These are phyloP conservation scores for Quercus tomentella DNA, from an alignment of 331 rosid genomes.

Conservation along the genomic window DNA sequence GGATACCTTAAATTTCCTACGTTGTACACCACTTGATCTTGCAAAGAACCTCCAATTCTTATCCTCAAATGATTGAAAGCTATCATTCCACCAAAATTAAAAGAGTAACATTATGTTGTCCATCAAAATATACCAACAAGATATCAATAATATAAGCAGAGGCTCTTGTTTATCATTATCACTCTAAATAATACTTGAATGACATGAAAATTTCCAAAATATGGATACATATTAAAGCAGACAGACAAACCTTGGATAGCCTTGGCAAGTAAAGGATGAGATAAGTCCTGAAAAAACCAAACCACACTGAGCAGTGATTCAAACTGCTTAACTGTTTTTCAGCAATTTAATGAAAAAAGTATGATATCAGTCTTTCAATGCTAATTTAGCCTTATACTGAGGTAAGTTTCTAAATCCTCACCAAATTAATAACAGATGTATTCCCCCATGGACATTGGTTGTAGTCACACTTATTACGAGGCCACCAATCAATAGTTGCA, in stretches of 20 bases:
- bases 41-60: constrained; percentile 96
- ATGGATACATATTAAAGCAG: not conserved
- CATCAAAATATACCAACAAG: not conserved
- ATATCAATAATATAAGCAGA: not conserved
- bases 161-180: constrained; percentile 1
- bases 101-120: constrained; percentile 13
- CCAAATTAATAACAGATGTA: constrained; percentile 65
- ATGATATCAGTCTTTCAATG: not conserved
- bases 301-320: constrained; percentile 16
- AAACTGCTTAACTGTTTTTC: constrained; percentile 5
- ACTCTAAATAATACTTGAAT: constrained; percentile 10
- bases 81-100: constrained; percentile 29
- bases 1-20: constrained; percentile 62
- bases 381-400: not conserved
- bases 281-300: constrained; percentile 64
- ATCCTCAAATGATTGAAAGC: constrained; percentile 85
- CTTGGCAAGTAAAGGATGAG: constrained; percentile 66
- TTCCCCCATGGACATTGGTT: constrained; percentile 81
- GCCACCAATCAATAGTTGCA: constrained; percentile 98
- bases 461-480: constrained; percentile 77
- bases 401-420: constrained; percentile 21
- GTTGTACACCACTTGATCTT: constrained; percentile 85
- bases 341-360: not conserved
- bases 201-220: not conserved
- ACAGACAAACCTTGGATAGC: constrained; percentile 72